Evolutionary conservation across 345 rosid species (phyloP), one percentile per base, ranked within the genome.

Genomic region (Cardamine resedifolia): DNA sequence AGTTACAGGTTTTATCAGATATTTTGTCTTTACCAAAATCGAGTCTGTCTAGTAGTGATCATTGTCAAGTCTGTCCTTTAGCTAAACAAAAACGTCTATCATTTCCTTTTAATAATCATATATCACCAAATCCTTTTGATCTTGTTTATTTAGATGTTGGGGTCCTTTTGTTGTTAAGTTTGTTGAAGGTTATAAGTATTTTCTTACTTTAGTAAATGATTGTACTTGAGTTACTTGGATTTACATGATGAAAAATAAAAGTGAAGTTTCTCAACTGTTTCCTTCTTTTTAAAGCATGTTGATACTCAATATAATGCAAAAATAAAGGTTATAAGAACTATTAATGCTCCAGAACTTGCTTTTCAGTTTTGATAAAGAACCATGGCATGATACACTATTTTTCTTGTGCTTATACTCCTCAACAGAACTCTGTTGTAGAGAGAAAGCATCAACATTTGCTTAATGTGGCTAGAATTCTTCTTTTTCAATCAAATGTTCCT

Each of bases 271-370:
- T 0, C 5, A 0, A 2, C 0, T 1, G 0, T 14, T 3, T 41
- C 8, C 8, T 5, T 0, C 15, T 0, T 41, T 41, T 5, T 3
- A 41, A 4, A n/a, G n/a, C 18, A 15, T 15, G 47, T 41, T 15
- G 4, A 0, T 0, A 41, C 47, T 0, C 18, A 15, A 6, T 43
- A 43, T 15, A 15, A 43, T 2, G 0, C 7, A 0, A 0, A 5
- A 0, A 6, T 43, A 0, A 43, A 15, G 4, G 7, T 8, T 0
- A 43, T 43, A 1, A 43, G 18, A 43, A 15, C 0, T 43, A 19
- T 15, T 2, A 43, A 43, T 43, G 47, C 19, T 1, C 19, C 19
- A 0, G 7, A 43, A 43, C 3, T 43, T 1, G n/a, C n/a, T 4
- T 1, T 43, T 43, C 4, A 1, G 7, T 1, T 0, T 5, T 43